These are phyloP conservation scores for Zoysia japonica DNA, from an alignment of 176 grass and related monocot species.

Conservation along the genomic window DNA sequence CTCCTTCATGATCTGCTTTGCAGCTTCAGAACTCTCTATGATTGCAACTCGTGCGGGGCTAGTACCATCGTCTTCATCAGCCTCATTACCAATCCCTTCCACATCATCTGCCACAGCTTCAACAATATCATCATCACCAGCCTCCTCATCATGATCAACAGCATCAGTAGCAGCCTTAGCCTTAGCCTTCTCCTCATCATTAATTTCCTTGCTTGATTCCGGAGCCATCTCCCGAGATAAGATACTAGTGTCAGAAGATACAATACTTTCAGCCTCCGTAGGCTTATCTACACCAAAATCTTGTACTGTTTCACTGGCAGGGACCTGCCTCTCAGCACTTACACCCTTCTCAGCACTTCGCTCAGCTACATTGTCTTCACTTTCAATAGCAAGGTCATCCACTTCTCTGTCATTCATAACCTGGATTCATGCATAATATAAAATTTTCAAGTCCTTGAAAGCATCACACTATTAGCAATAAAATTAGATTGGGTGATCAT, in stretches of 20 bases:
- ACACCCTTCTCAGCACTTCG: slow-evolving; percentile 9
- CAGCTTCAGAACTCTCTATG: slow-evolving; percentile 50
- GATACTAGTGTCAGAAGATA: not conserved
- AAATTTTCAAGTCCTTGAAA: slow-evolving; percentile 26
- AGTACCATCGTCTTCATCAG: slow-evolving; percentile 41
- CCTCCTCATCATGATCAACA: slow-evolving; percentile 22
- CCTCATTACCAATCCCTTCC: slow-evolving; percentile 41
- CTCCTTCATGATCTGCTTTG: slow-evolving; percentile 61
- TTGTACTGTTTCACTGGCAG: slow-evolving; percentile 20
- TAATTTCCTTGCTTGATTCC: slow-evolving; percentile 13
- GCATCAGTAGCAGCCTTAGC: slow-evolving; percentile 20
- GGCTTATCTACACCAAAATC: slow-evolving; percentile 12
- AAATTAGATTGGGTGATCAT: slow-evolving; percentile 16
- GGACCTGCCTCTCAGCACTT: slow-evolving; percentile 9
- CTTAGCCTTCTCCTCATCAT: slow-evolving; percentile 16
- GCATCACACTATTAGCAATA: slow-evolving; percentile 26
- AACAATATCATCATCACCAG: slow-evolving; percentile 34
- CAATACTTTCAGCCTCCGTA: slow-evolving; percentile 22
- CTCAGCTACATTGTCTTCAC: not conserved
- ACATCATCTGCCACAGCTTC: slow-evolving; percentile 27
- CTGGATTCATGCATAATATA: not conserved
- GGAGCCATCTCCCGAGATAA: slow-evolving; percentile 27
- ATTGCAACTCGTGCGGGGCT: slow-evolving; percentile 57
- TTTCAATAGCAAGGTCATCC: slow-evolving; percentile 5
- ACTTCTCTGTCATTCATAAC: not conserved